Evolutionary conservation across 805 yeast genomes (phyloP), one percentile per base, ranked within the genome.

Genomic region (Kuraishia molischiana): DNA sequence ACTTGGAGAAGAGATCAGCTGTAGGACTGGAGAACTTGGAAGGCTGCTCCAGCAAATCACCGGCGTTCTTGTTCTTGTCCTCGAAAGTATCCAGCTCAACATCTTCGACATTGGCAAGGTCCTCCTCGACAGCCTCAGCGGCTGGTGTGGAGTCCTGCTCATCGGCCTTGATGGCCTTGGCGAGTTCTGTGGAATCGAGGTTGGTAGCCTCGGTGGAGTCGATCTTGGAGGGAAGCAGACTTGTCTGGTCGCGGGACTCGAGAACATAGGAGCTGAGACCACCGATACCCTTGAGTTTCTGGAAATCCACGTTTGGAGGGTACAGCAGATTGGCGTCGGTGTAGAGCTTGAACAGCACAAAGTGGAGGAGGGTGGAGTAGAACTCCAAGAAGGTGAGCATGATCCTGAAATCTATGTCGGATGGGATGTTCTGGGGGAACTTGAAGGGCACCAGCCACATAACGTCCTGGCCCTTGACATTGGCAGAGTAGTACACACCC

Each of bases 391-490:
- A 92, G 1, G 97, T 90, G 53, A 86, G 69, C 98, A 92, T 92
- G 66, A 92, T 86, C 61, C 92, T 75, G 69, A 92, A 90, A 63
- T 92, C 98, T 42, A 92, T 79, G 59, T 92, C 97, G 33, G 81
- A 63, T 34, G 98, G 97, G 48, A 92, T 82, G 59, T 84, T 84
- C 59, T 90, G 95, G 15, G 98, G 96, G 67, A 89, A 92, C 61
- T 87, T 92, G 73, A 81, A 92, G 19, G 98, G 98, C 34, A 86
- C 95, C 42, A 92, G 75, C 98, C 98, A 92, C 62, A 90, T 75
- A 34, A 92, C 72, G 47, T 85, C 95, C 60, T 87, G 95, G 47
- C 98, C 98, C 58, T 74, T 79, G 34, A 92, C 77, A 44, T 58
- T 74, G 24, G 96, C 97, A 58, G 87, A 86, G 56, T 90, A 92